Conservation (phyloP, 2,329 filamentous ascomycete species). For the Capronia americana region DNA sequence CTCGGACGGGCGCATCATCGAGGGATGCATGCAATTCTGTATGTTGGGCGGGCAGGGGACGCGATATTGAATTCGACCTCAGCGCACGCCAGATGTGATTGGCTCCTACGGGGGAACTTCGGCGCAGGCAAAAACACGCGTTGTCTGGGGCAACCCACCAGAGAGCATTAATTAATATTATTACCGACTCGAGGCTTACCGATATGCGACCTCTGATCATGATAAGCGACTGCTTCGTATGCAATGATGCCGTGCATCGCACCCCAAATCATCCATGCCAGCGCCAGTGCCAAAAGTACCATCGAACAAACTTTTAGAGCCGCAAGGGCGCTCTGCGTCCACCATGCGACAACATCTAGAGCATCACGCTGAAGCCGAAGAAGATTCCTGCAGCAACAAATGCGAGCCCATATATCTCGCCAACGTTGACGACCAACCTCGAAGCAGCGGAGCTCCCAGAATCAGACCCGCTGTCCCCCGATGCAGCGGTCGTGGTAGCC, state of each 20-base stretch:
- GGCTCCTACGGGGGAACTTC: slow-evolving; percentile 17
- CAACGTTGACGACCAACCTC: slow-evolving; percentile 57
- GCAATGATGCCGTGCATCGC: background rate
- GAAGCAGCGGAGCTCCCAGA: slow-evolving; percentile 40
- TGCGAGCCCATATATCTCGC: slow-evolving; percentile 63
- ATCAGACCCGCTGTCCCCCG: slow-evolving; percentile 22
- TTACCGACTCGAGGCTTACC: slow-evolving; percentile 1
- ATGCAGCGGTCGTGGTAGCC: slow-evolving; percentile 37
- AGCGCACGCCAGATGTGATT: background rate
- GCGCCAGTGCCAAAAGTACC: slow-evolving; percentile 31
- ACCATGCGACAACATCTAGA: slow-evolving; percentile 47
- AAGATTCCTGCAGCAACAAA: slow-evolving; percentile 62
- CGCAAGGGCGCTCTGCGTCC: slow-evolving; percentile 4
- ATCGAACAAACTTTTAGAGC: slow-evolving; percentile 20
- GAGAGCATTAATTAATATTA: slow-evolving; percentile 22
- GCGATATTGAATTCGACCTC: slow-evolving; percentile 19
- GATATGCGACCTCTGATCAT: background rate
- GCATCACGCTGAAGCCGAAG: slow-evolving; percentile 62
- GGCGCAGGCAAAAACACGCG: background rate
- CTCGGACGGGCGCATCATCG: slow-evolving; percentile 24
- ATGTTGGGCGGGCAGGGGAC: slow-evolving; percentile 9
- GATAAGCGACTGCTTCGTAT: background rate
- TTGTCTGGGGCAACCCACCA: slow-evolving; percentile 15
- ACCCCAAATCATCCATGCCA: slow-evolving; percentile 14
- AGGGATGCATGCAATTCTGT: slow-evolving; percentile 15